A percentile compares a stretch with the other conserved stretches of the same genome.
Evolutionary conservation across 257 asterid genomes (phyloP).

Genomic region (Oldenlandia corymbosa): DNA sequence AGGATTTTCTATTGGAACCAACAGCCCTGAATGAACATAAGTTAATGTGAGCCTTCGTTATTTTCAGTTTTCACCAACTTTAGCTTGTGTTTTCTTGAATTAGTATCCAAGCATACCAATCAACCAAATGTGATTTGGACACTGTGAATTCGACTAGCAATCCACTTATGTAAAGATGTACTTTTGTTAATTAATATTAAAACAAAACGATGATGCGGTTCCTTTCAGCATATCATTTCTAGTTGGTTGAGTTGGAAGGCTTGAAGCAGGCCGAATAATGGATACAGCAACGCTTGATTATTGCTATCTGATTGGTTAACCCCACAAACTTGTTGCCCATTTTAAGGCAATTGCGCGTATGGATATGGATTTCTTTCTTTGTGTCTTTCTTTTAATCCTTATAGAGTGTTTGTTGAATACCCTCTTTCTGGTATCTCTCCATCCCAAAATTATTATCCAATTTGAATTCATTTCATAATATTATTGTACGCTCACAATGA

Average conservation of each 20-base stretch:
- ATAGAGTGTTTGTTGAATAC: too few relatives aligned
- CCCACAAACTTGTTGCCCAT: too few relatives aligned
- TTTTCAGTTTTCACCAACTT: background rate
- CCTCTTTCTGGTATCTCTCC: too few relatives aligned
- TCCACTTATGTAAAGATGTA: background rate
- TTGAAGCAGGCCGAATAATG: constrained; percentile 8
- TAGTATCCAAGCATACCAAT: constrained; percentile 15
- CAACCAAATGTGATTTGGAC: constrained; percentile 20
- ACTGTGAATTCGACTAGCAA: constrained; percentile 8
- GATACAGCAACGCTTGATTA: background rate
- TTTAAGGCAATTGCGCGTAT: too few relatives aligned
- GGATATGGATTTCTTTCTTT: too few relatives aligned
- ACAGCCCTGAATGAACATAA: background rate
- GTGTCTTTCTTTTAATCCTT: too few relatives aligned
- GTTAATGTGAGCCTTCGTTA: background rate
- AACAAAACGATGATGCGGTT: background rate
- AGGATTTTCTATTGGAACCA: background rate
- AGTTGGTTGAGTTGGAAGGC: constrained; percentile 17
- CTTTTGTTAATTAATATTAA: background rate
- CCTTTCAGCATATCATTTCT: background rate
- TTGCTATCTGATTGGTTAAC: background rate
- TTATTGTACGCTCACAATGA: too few relatives aligned
- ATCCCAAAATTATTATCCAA: too few relatives aligned
- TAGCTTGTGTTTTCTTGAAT: constrained; percentile 16
- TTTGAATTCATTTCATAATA: too few relatives aligned